phyloP scores from a whole-genome alignment of 2,329 filamentous ascomycete genomes.

The Lithohypha guttulata region DNA sequence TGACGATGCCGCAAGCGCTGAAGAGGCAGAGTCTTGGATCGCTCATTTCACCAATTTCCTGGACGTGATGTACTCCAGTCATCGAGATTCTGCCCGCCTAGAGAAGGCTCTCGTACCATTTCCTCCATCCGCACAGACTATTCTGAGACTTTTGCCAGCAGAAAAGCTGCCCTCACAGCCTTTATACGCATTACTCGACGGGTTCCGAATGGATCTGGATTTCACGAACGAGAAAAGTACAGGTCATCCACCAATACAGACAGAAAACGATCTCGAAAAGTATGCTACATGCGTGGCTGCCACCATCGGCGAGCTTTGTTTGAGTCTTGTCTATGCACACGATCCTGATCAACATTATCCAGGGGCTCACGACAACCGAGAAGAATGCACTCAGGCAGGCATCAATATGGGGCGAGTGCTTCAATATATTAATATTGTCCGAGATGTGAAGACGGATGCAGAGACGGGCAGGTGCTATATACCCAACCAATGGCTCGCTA shows the following conservation, averaged over 20 bases:
- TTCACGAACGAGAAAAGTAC: constrained; percentile 33
- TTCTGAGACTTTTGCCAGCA: constrained; percentile 50
- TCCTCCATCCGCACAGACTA: constrained; percentile 41
- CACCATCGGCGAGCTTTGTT: constrained; percentile 58
- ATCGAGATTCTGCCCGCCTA: constrained; percentile 19
- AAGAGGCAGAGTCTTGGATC: constrained; percentile 49
- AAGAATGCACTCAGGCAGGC: constrained; percentile 45
- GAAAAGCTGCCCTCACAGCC: constrained; percentile 47
- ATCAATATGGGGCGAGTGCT: constrained; percentile 60
- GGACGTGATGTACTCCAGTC: constrained; percentile 38
- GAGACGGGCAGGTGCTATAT: constrained; percentile 57
- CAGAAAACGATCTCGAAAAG: constrained; percentile 47
- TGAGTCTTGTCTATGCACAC: constrained; percentile 56
- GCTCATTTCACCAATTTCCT: constrained; percentile 48
- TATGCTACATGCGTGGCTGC: constrained; percentile 62
- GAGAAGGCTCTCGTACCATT: constrained; percentile 34
- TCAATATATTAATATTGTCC: constrained; percentile 68
- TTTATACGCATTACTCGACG: constrained; percentile 53
- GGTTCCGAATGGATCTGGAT: constrained; percentile 57
- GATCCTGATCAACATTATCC: constrained; percentile 25
- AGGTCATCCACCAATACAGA: constrained; percentile 44
- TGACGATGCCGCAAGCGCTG: constrained; percentile 47
- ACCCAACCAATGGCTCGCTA: constrained; percentile 52
- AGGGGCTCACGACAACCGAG: constrained; percentile 8
- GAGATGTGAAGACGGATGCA: constrained; percentile 60